Base-by-base conservation (phyloP, 2,329 filamentous ascomycete genomes). In the Alternaria ventricosa region DNA sequence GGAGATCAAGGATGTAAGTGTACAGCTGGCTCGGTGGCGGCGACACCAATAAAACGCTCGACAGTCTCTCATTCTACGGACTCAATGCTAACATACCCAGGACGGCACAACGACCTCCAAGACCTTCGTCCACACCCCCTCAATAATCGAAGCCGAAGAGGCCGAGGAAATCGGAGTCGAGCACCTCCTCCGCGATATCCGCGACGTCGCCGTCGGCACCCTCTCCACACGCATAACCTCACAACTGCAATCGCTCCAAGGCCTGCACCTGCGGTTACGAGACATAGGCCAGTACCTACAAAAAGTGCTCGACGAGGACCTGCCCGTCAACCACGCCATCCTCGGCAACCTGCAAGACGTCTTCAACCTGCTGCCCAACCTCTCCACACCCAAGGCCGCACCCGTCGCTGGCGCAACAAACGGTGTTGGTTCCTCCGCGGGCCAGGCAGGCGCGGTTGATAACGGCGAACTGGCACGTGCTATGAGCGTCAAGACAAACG, bases 401-500 rank as follows among this genome's bases (percentile, higher is more conserved):
- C 82, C 87, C 2, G 85, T 86, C 46, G 75, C 80, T 28, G 82
- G 80, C 64, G 73, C 77, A 28, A 77, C 77, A 13, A 80, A 81
- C 59, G 76, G 78, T 10, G 82, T 86, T 6, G 89, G 90, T 45
- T 83, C 67, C 79, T 82, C 82, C 6, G 72, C 81, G 82, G 82
- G 84, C 43, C 80, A 83, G 30, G 75, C 75, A 2, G 75, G 71
- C 23, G 80, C 79, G 50, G 81, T 84, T 12, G 88, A 90, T 73
- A 93, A 94, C 74, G 90, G 91, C 76, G 96, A 98, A 80, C 86
- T 99, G 57, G 91, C 94, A n/a, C 88, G 96, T 66, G 94, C 96
- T 36, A 97, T 99, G 94, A 97, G 93, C 83, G 89, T 97, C 84
- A 99, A 99, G 88, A 98, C 95, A 63, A 99, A 99, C 78, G 96